phyloP scores from a whole-genome alignment of 345 rosid genomes.

The Eucalyptus pumila region DNA sequence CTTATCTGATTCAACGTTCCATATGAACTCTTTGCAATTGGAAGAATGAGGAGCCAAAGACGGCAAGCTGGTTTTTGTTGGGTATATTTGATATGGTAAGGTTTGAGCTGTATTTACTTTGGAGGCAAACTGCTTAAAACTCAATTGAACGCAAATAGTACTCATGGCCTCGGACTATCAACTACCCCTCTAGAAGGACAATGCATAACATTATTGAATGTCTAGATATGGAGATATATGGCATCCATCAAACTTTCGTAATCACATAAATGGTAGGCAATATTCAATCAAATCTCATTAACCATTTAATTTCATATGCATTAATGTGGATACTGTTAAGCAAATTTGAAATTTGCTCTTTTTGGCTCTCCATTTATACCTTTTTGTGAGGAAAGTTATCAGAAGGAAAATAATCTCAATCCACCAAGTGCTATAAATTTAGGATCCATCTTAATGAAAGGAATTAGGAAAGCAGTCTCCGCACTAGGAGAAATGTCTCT shows the following conservation, averaged over 20 bases:
- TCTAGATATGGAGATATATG: not conserved
- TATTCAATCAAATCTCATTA: not conserved
- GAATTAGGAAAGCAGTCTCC: slow-evolving; percentile 22
- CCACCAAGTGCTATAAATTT: not conserved
- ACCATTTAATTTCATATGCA: not conserved
- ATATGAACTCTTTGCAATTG: not conserved
- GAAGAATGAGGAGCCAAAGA: not conserved
- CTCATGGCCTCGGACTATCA: not conserved
- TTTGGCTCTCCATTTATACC: not conserved
- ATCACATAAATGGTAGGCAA: not conserved
- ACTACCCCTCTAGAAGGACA: not conserved
- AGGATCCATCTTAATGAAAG: not conserved
- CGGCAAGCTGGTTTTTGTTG: not conserved
- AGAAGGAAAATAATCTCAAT: not conserved
- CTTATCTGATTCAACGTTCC: not conserved
- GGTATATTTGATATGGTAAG: not conserved
- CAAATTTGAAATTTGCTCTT: not conserved
- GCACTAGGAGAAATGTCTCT: slow-evolving; percentile 36
- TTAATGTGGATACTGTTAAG: not conserved
- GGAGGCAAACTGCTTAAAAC: not conserved
- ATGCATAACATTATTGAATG: not conserved
- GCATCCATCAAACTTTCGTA: not conserved
- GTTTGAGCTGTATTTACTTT: not conserved
- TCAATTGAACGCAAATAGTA: not conserved
- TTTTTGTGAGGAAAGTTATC: not conserved